phyloP scores from a whole-genome alignment of 257 asterid species.

The Capsicum pubescens region DNA sequence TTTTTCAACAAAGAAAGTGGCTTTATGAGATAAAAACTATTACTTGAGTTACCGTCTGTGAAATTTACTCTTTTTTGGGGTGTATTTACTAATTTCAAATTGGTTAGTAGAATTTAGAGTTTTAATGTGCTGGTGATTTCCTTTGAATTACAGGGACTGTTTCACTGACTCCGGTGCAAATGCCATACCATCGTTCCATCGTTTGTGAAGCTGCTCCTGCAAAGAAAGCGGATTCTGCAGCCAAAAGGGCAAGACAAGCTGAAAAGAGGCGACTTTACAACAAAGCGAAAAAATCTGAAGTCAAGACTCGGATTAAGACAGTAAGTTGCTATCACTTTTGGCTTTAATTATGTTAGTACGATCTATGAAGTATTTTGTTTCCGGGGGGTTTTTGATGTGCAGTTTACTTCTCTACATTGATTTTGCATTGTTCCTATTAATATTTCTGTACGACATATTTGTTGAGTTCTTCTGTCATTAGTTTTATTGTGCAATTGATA shows the following conservation, averaged over 20 bases:
- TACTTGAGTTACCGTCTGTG: not conserved
- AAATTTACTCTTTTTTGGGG: not conserved
- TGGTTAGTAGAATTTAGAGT: not conserved
- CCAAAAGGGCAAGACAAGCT: constrained; percentile 95
- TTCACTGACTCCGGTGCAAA: constrained; percentile 50
- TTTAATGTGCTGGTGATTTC: not conserved
- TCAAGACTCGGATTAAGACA: constrained; percentile 91
- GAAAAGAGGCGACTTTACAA: constrained; percentile 88
- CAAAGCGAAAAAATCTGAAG: constrained; percentile 76
- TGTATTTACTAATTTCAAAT: not conserved
- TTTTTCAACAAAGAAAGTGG: too few species aligned
- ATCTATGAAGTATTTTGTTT: not conserved
- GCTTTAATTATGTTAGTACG: not conserved
- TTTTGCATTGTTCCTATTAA: not conserved
- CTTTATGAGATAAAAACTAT: not conserved
- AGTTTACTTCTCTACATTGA: not conserved
- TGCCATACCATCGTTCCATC: constrained; percentile 54
- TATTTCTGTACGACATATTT: not conserved
- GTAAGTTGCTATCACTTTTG: constrained; percentile 38
- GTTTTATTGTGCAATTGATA: not conserved
- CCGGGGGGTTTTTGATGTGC: not conserved
- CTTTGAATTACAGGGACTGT: constrained; percentile 47
- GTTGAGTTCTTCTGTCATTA: not conserved
- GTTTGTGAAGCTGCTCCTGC: constrained; percentile 75
- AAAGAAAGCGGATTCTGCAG: constrained; percentile 92